These are phyloP conservation scores for Tylopilus rubrobrunneus DNA, from an alignment of 768 basidiomycete species.

Conservation along the genomic window DNA sequence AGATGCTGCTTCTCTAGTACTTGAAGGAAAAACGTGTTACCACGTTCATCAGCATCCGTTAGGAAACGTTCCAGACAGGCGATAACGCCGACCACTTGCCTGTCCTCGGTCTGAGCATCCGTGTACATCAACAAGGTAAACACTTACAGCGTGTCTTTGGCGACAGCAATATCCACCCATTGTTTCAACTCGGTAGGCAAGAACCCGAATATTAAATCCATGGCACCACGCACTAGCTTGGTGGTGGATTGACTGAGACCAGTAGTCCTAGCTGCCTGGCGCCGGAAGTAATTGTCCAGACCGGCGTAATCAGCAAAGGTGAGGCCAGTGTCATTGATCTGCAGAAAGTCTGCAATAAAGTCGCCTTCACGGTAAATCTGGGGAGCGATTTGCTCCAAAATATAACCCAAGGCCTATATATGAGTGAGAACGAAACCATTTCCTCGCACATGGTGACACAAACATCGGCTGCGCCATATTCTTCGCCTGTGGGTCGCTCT, in stretches of 20 bases:
- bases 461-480: conserved; percentile 71
- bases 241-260: conserved; percentile 64
- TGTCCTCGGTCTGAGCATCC: conserved; percentile 30
- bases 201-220: conserved; percentile 97
- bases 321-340: conserved; percentile 81
- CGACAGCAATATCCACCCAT: conserved; percentile 79
- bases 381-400: conserved; percentile 72
- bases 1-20: conserved; percentile 81
- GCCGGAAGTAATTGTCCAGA: conserved; percentile 88
- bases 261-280: conserved; percentile 77
- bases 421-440: background rate
- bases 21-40: conserved; percentile 68
- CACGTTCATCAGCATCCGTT: conserved; percentile 73
- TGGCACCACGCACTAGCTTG: conserved; percentile 81
- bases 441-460: conserved; percentile 8
- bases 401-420: conserved; percentile 64
- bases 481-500: conserved; percentile 57
- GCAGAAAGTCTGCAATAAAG: conserved; percentile 89
- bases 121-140: background rate
- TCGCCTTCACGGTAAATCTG: conserved; percentile 80
- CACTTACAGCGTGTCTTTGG: conserved; percentile 68
- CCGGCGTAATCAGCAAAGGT: conserved; percentile 97
- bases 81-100: conserved; percentile 83
- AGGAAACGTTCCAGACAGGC: conserved; percentile 75
- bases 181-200: conserved; percentile 74